phyloP scores from a whole-genome alignment of 2,329 filamentous ascomycete genomes.

The Drechslerella dactyloides region DNA sequence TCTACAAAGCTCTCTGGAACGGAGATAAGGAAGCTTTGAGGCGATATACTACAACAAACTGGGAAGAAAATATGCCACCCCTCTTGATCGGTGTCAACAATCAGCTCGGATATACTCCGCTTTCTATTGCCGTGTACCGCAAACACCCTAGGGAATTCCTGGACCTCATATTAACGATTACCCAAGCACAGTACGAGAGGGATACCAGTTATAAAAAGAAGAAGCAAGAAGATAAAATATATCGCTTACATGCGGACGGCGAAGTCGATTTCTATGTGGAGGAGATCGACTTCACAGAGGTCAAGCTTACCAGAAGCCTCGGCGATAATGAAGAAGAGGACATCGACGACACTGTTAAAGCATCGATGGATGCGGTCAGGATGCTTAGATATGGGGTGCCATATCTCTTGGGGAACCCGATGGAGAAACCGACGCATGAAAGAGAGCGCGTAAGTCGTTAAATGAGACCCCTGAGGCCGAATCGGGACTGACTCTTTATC shows the following conservation, averaged over 20 bases:
- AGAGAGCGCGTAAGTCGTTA: neutral
- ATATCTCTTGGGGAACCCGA: constrained; percentile 52
- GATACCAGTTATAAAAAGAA: constrained; percentile 63
- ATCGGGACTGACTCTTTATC: neutral
- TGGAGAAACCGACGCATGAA: constrained; percentile 54
- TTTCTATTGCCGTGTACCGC: constrained; percentile 70
- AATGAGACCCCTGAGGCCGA: neutral
- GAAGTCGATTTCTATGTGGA: constrained; percentile 57
- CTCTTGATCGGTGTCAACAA: constrained; percentile 65
- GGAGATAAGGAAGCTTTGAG: constrained; percentile 62
- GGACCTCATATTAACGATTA: constrained; percentile 72
- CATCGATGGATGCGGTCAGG: neutral
- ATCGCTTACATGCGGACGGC: constrained; percentile 51
- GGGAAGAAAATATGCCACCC: constrained; percentile 67
- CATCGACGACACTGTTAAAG: constrained; percentile 21
- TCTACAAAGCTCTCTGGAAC: constrained; percentile 73
- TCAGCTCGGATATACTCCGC: constrained; percentile 62
- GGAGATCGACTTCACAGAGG: constrained; percentile 18
- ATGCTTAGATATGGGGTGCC: constrained; percentile 19
- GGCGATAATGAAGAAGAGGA: constrained; percentile 5
- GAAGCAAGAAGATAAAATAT: constrained; percentile 49
- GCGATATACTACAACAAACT: constrained; percentile 23
- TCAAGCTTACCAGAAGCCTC: constrained; percentile 56
- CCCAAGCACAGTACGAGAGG: constrained; percentile 70
- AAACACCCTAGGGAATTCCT: constrained; percentile 65